A percentile compares a stretch with the other conserved stretches of the same genome.
These are phyloP conservation scores for Malus asiatica DNA, from an alignment of 306 rosid genomes.

Conservation along the genomic window DNA sequence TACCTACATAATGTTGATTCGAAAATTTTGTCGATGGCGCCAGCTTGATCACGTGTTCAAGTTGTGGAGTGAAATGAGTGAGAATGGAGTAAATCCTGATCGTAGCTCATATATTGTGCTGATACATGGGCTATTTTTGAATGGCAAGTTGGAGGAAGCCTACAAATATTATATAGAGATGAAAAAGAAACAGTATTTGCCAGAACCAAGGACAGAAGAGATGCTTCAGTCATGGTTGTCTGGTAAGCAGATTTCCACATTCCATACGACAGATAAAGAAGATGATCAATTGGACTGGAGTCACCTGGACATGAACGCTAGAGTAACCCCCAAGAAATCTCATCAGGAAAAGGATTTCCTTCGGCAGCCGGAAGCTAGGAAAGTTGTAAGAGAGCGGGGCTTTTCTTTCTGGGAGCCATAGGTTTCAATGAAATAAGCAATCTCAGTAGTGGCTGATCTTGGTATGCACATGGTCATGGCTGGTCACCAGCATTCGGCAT, in stretches of 20 bases:
- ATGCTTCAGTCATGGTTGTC: constrained; percentile 74
- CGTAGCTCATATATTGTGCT: constrained; percentile 77
- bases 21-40: constrained; percentile 82
- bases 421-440: constrained; percentile 1
- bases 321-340: constrained; percentile 23
- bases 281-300: constrained; percentile 20
- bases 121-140: constrained; percentile 83
- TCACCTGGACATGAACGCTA: constrained; percentile 19
- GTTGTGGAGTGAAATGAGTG: constrained; percentile 72
- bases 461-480: neutral
- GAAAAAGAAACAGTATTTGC: constrained; percentile 63
- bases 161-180: constrained; percentile 64
- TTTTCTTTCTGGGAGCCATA: constrained; percentile 76
- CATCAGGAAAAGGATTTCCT: constrained; percentile 39
- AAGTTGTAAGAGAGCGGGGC: constrained; percentile 53
- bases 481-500: neutral
- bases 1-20: constrained; percentile 80
- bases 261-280: constrained; percentile 17
- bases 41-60: constrained; percentile 58
- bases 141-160: constrained; percentile 68
- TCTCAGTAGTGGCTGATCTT: neutral
- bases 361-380: constrained; percentile 53
- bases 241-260: constrained; percentile 34
- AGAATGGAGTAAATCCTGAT: constrained; percentile 51
- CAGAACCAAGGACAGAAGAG: constrained; percentile 69